Base-by-base conservation (phyloP, 2,329 filamentous ascomycete species). In the Periconia sp. region DNA sequence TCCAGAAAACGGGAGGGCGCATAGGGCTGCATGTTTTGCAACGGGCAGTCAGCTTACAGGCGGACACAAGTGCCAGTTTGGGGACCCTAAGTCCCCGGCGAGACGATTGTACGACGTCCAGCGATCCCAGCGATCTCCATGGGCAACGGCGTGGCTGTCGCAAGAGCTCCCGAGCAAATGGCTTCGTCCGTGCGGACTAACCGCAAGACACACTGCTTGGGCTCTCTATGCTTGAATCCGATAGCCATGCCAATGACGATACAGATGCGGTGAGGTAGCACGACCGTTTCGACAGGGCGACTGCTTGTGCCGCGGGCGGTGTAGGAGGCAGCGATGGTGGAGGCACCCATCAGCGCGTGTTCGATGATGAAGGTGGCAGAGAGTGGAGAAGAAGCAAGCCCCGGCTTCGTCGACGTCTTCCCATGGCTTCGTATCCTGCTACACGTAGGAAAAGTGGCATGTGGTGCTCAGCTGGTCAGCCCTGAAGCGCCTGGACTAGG, bases 21-120 rank as follows among this genome's bases (percentile, higher is more conserved):
- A 62, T 66, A 66, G 59, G 62, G 63, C 62, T 67, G 63, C 63
- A 67, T 50, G 30, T 53, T 37, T 33, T 44, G 26, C 36, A 56
- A 56, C 49, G 49, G 54, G 37, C 47, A 42, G 45, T 60, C 50
- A 67, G 62, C 62, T 57, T 53, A 53, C 47, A 34, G 40, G 36
- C 29, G 46, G 39, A 47, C 35, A 50, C 36, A 40, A 43, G 39
- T 38, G 43, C 40, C 40, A 48, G 33, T 45, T 31, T 42, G 41
- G 47, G 46, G 36, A 50, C 37, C 30, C 37, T 34, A 31, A 40
- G 33, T 38, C 43, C 32, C 41, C 43, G 35, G 36, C 24, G 40
- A 28, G 24, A 35, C 31, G 38, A 49, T 46, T 24, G 51, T 52
- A 29, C 48, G 26, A 53, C 51, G 17, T 48, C 36, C 23, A 25